phyloP scores from a whole-genome alignment of 495 filamentous ascomycete genomes.

The Wilcoxina mikolae region DNA sequence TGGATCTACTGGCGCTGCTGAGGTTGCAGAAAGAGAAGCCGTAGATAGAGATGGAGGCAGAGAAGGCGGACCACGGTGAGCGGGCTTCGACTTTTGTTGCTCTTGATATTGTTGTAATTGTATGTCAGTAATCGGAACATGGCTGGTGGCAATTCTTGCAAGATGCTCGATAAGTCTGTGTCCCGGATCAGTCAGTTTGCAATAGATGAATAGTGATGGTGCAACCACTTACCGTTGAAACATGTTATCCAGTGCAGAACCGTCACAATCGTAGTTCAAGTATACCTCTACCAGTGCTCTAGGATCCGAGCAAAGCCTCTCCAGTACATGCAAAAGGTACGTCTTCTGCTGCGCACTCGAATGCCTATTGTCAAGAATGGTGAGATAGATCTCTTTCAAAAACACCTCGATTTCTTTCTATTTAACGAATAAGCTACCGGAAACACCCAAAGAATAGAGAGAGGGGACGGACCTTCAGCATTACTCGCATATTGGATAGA shows the following conservation, averaged over 20 bases:
- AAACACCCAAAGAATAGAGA: not conserved
- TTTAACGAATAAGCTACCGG: not conserved
- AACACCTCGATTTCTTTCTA: constrained; percentile 97
- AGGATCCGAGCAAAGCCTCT: constrained; percentile 69
- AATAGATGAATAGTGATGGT: not conserved
- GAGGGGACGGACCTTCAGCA: constrained; percentile 57
- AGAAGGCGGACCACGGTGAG: constrained; percentile 17
- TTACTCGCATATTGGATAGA: constrained; percentile 79
- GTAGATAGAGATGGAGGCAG: constrained; percentile 74
- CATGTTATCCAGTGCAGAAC: constrained; percentile 86
- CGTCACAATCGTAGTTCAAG: constrained; percentile 96
- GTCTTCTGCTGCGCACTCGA: constrained; percentile 82
- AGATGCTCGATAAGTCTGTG: constrained; percentile 75
- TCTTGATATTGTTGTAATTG: constrained; percentile 82
- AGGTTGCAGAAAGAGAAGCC: constrained; percentile 44
- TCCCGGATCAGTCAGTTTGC: not conserved
- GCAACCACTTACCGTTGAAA: constrained; percentile 49
- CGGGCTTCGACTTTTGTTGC: constrained; percentile 40
- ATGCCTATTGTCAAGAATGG: constrained; percentile 74
- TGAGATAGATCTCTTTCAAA: constrained; percentile 91
- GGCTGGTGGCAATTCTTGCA: constrained; percentile 61
- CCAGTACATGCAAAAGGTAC: constrained; percentile 74
- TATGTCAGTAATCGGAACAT: constrained; percentile 52
- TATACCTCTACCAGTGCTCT: constrained; percentile 88
- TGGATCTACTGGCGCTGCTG: constrained; percentile 40